These are phyloP conservation scores for Mycena alexandri DNA, from an alignment of 768 basidiomycete species.

Conservation along the genomic window DNA sequence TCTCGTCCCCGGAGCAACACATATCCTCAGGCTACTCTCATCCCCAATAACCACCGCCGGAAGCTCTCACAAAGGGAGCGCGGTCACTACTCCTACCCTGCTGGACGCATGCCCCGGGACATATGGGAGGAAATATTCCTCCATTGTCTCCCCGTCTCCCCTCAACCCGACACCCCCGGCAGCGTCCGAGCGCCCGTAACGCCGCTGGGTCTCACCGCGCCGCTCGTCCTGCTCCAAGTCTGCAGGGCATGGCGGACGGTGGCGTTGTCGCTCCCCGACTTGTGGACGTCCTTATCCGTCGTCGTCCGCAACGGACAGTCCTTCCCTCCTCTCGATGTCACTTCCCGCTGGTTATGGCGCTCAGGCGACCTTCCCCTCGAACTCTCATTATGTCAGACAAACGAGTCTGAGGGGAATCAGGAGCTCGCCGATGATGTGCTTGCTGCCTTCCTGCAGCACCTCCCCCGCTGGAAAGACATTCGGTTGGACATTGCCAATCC, in stretches of 20 bases:
- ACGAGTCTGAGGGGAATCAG: slow-evolving; percentile 48
- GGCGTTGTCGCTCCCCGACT: slow-evolving; percentile 50
- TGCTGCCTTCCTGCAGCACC: slow-evolving; percentile 47
- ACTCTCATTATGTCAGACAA: slow-evolving; percentile 49
- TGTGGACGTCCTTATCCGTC: slow-evolving; percentile 56
- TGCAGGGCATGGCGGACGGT: slow-evolving; percentile 58
- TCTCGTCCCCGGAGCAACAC: slow-evolving; percentile 36
- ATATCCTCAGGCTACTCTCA: slow-evolving; percentile 21
- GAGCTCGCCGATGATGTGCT: slow-evolving; percentile 45
- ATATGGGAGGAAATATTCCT: slow-evolving; percentile 50
- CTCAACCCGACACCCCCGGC: slow-evolving; percentile 9
- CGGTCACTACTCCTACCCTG: slow-evolving; percentile 30
- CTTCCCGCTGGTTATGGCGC: slow-evolving; percentile 49
- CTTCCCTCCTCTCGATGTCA: slow-evolving; percentile 46
- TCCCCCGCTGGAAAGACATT: slow-evolving; percentile 48
- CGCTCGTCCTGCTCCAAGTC: slow-evolving; percentile 56
- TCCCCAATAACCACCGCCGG: slow-evolving; percentile 10
- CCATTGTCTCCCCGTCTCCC: slow-evolving; percentile 41
- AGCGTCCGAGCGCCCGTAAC: slow-evolving; percentile 4
- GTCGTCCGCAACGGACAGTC: slow-evolving; percentile 46
- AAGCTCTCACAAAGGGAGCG: slow-evolving; percentile 4
- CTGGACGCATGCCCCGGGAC: slow-evolving; percentile 44
- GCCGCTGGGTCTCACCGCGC: slow-evolving; percentile 39
- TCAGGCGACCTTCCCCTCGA: slow-evolving; percentile 50
- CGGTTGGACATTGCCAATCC: slow-evolving; percentile 49